These are phyloP conservation scores for Rhodotorula sp. DNA, from an alignment of 1,284 basidiomycete species.

Conservation along the genomic window DNA sequence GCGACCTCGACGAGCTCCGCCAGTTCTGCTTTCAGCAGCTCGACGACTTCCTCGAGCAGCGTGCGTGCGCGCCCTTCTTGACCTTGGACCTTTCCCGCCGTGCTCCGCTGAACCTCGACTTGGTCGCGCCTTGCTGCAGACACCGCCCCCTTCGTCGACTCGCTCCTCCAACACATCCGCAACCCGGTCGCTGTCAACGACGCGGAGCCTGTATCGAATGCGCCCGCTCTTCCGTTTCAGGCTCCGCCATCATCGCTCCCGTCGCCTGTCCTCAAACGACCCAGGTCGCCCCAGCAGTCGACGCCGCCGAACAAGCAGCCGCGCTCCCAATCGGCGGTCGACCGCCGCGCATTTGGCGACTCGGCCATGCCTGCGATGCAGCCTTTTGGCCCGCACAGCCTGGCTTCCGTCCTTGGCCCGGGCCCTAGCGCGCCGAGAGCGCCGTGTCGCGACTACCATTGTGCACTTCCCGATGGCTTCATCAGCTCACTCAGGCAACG, in stretches of 20 bases:
- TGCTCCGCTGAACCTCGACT: no score
- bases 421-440: no score
- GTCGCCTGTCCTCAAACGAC: not conserved
- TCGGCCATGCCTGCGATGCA: no score
- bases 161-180: conserved; percentile 80
- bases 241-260: not conserved
- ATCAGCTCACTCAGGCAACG: conserved; percentile 16
- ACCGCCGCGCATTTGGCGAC: no score
- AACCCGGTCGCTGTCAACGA: conserved; percentile 52
- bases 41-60: conserved; percentile 84
- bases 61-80: not conserved
- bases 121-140: no score
- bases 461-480: conserved; percentile 58
- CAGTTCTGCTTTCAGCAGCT: conserved; percentile 75
- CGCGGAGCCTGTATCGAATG: no score
- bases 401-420: no score
- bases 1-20: conserved; percentile 73
- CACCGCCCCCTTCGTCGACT: conserved; percentile 74
- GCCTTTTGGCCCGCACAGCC: not conserved
- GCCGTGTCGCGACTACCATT: conserved; percentile 80
- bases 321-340: not conserved
- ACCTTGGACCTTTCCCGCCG: no score
- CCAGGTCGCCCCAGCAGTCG: not conserved
- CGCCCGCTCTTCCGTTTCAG: no score
- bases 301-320: not conserved